A percentile compares a stretch with the other conserved stretches of the same genome.
phyloP scores from a whole-genome alignment of 1,284 basidiomycete genomes.

The Fomitopsis palustris region DNA sequence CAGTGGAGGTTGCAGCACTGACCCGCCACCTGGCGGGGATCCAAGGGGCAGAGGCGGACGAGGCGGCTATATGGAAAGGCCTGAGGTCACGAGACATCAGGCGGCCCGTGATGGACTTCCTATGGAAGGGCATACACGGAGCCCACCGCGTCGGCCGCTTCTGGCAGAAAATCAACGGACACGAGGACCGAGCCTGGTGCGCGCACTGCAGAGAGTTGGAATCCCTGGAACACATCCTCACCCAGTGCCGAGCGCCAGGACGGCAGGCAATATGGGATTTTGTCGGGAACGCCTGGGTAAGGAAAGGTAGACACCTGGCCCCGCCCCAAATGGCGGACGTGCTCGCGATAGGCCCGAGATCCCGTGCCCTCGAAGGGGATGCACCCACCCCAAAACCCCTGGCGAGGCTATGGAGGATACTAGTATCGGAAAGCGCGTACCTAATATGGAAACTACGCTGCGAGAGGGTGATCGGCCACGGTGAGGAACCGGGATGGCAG shows the following conservation, averaged over 20 bases:
- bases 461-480: neutral
- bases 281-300: neutral
- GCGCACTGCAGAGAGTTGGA: neutral
- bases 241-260: neutral
- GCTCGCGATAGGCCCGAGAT: neutral
- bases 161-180: neutral
- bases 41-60: neutral
- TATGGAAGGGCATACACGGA: constrained; percentile 29
- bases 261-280: neutral
- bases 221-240: neutral
- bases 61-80: neutral
- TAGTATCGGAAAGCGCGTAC: neutral
- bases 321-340: neutral
- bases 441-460: neutral
- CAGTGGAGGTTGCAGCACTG: neutral
- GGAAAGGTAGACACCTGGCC: neutral
- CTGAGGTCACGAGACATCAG: constrained; percentile 14
- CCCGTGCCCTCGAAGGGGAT: neutral
- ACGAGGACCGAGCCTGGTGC: neutral
- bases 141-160: constrained; percentile 10
- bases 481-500: neutral
- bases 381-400: neutral
- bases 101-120: constrained; percentile 22
- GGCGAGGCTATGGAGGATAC: neutral
- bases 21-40: neutral